phyloP scores from a whole-genome alignment of 257 asterid genomes.

The Salvia splendens region DNA sequence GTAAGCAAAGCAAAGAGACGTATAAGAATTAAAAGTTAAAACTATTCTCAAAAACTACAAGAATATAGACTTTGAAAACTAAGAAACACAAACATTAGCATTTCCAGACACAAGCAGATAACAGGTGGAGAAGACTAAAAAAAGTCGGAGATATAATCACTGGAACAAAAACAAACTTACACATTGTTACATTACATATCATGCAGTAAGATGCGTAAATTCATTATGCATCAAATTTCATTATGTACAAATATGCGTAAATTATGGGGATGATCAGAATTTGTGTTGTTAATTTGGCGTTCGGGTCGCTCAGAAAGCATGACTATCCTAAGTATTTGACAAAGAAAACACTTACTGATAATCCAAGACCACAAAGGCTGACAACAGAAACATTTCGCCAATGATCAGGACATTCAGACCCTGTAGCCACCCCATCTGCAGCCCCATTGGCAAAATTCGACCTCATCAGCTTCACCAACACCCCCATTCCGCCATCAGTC shows the following conservation, averaged over 20 bases:
- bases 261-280: not conserved
- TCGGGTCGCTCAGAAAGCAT: no score
- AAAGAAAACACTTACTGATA: slow-evolving; percentile 53
- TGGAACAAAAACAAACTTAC: not conserved
- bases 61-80: not conserved
- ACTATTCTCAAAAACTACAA: not conserved
- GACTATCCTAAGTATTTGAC: slow-evolving; percentile 3
- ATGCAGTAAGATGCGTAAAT: slow-evolving; percentile 25
- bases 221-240: slow-evolving; percentile 8
- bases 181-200: slow-evolving; percentile 7
- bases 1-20: not conserved
- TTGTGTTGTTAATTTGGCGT: no score
- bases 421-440: slow-evolving; percentile 43
- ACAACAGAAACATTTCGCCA: slow-evolving; percentile 78
- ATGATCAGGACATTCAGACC: slow-evolving; percentile 67
- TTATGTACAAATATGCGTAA: slow-evolving; percentile 9
- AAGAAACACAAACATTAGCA: slow-evolving; percentile 17
- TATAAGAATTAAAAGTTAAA: no score
- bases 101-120: slow-evolving; percentile 16
- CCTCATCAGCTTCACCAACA: slow-evolving; percentile 79
- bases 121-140: slow-evolving; percentile 21
- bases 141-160: slow-evolving; percentile 15
- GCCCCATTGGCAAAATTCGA: slow-evolving; percentile 62
- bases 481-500: slow-evolving; percentile 87
- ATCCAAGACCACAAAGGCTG: slow-evolving; percentile 80